A percentile compares a stretch with the other conserved stretches of the same genome.
These are phyloP conservation scores for Coemansia asiatica DNA, from an alignment of 192 early-diverging fungal genomes.

Conservation along the genomic window DNA sequence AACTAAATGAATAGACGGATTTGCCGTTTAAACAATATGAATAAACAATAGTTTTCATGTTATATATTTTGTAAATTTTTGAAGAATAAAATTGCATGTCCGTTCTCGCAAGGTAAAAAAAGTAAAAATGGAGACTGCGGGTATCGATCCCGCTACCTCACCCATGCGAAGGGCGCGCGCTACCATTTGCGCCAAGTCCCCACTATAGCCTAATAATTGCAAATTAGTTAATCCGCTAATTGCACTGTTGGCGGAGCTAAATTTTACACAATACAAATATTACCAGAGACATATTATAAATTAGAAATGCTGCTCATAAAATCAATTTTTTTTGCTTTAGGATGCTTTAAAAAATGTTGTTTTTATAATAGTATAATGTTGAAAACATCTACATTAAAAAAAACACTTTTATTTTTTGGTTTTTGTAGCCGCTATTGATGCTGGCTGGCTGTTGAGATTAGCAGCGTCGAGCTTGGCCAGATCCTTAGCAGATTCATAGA, in stretches of 20 bases:
- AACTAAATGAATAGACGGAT: too few species aligned
- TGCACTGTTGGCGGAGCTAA: background rate
- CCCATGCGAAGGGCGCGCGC: constrained; percentile 9
- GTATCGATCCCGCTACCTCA: constrained; percentile 7
- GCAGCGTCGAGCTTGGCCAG: constrained; percentile 70
- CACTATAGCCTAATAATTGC: background rate
- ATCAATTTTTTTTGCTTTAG: background rate
- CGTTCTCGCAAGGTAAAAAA: background rate
- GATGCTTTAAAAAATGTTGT: background rate
- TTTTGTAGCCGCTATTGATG: background rate
- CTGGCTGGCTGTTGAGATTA: constrained; percentile 20
- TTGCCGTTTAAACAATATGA: too few species aligned
- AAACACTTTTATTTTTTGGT: background rate
- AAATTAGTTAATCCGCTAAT: background rate
- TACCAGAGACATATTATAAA: too few species aligned
- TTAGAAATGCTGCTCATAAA: background rate
- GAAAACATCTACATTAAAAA: background rate
- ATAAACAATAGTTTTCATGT: too few species aligned
- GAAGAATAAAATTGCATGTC: background rate
- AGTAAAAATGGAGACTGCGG: background rate
- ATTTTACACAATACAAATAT: background rate
- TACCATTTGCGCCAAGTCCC: constrained; percentile 8
- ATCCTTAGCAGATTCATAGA: constrained; percentile 78
- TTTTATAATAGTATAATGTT: background rate
- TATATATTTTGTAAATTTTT: background rate